These are phyloP conservation scores for Cladobotryum protrusum DNA, from an alignment of 2,329 filamentous ascomycete genomes.

Conservation along the genomic window DNA sequence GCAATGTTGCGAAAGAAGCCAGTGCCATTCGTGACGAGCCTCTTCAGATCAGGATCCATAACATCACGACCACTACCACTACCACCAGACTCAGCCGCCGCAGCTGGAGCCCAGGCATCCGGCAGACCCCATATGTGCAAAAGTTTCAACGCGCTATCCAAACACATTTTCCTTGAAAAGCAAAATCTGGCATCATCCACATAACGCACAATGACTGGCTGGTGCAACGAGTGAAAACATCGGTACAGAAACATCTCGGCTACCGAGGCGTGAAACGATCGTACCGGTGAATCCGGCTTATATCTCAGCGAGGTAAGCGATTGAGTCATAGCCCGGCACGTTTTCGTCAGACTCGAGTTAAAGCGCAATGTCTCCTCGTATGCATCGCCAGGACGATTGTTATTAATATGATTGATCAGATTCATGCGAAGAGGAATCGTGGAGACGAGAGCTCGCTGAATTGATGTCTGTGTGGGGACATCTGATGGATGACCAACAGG, in stretches of 20 bases:
- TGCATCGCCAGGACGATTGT: constrained; percentile 34
- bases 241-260: constrained; percentile 39
- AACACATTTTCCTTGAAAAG: constrained; percentile 46
- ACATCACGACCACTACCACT: not conserved
- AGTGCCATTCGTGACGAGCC: constrained; percentile 34
- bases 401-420: constrained; percentile 41
- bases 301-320: constrained; percentile 30
- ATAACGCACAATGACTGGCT: constrained; percentile 40
- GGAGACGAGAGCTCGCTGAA: constrained; percentile 40
- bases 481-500: constrained; percentile 9
- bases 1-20: constrained; percentile 38
- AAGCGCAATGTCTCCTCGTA: constrained; percentile 44
- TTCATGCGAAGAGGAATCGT: constrained; percentile 39
- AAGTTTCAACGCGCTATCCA: constrained; percentile 36
- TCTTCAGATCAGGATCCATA: constrained; percentile 18
- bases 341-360: constrained; percentile 37
- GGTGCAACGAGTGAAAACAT: constrained; percentile 49
- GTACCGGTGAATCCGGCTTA: constrained; percentile 21
- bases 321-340: constrained; percentile 28
- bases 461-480: constrained; percentile 39
- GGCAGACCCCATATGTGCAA: constrained; percentile 27
- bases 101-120: constrained; percentile 14
- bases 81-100: constrained; percentile 7
- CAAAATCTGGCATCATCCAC: constrained; percentile 42
- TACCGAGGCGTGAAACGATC: constrained; percentile 36